phyloP scores from a whole-genome alignment of 345 rosid genomes.

The Linum lewisii region DNA sequence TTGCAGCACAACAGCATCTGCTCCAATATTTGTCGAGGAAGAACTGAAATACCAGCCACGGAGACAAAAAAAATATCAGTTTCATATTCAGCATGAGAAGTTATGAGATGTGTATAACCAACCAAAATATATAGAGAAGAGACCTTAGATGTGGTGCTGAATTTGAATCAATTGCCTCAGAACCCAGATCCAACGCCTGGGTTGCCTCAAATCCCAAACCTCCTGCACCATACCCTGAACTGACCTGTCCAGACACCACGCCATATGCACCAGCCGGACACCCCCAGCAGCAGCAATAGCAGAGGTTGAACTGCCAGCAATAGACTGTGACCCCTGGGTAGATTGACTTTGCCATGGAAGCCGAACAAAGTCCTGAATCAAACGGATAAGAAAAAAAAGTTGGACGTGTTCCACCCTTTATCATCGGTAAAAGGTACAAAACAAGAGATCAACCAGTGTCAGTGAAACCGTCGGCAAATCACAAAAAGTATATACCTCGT shows the following conservation, averaged over 20 bases:
- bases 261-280: conserved; percentile 37
- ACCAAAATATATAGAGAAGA: conserved; percentile 1
- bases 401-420: conserved; percentile 11
- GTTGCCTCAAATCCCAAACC: conserved; percentile 46
- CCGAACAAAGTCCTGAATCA: conserved; percentile 81
- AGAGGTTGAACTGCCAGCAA: conserved; percentile 46
- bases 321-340: conserved; percentile 44
- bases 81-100: background rate
- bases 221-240: conserved; percentile 33
- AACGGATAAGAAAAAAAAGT: background rate
- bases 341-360: conserved; percentile 97
- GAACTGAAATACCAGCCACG: conserved; percentile 29
- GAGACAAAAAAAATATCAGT: background rate
- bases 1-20: conserved; percentile 39
- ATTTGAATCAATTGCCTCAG: conserved; percentile 49
- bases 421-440: background rate
- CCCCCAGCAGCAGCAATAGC: conserved; percentile 44
- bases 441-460: background rate
- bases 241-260: conserved; percentile 43
- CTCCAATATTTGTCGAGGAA: conserved; percentile 40
- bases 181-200: conserved; percentile 46
- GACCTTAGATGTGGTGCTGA: conserved; percentile 54
- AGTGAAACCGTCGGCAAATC: conserved; percentile 9
- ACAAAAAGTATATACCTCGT: conserved; percentile 51
- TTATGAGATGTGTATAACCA: background rate